A percentile compares a stretch with the other conserved stretches of the same genome.
These are phyloP conservation scores for Arthrobotrys entomopaga DNA, from an alignment of 2,329 filamentous ascomycete species.

Conservation along the genomic window DNA sequence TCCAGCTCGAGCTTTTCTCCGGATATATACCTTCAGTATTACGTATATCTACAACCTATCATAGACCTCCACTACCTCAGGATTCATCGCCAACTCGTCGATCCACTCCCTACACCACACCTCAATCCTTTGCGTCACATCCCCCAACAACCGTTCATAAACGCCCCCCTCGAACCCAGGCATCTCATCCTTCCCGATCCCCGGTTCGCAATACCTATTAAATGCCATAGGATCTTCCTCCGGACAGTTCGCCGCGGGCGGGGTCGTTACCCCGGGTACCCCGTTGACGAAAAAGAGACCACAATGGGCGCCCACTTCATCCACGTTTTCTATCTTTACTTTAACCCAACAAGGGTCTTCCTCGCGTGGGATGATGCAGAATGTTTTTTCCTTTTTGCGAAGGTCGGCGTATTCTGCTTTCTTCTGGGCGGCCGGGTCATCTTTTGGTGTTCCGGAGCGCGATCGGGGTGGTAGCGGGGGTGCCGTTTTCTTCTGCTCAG, in stretches of 20 bases:
- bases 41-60: background rate
- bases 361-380: constrained; percentile 77
- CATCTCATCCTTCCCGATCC: background rate
- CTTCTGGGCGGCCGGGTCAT: background rate
- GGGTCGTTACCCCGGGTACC: constrained; percentile 60
- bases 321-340: constrained; percentile 82
- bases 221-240: constrained; percentile 68
- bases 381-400: constrained; percentile 71
- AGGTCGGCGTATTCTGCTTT: constrained; percentile 57
- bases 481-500: constrained; percentile 1
- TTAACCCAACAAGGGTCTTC: constrained; percentile 78
- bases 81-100: constrained; percentile 26
- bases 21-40: too few relatives aligned
- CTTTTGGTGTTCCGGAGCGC: background rate
- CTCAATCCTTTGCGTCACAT: constrained; percentile 71
- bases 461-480: constrained; percentile 8
- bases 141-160: constrained; percentile 10
- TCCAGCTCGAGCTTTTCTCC: too few relatives aligned
- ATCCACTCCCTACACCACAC: constrained; percentile 70
- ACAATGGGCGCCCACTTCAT: constrained; percentile 86
- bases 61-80: background rate
- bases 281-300: constrained; percentile 71
- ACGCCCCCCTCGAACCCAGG: background rate
- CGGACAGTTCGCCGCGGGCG: constrained; percentile 62
- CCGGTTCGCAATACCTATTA: background rate